Conservation (phyloP, 1,284 basidiomycete genomes). For the Apiotrichum mycotoxinovorans region DNA sequence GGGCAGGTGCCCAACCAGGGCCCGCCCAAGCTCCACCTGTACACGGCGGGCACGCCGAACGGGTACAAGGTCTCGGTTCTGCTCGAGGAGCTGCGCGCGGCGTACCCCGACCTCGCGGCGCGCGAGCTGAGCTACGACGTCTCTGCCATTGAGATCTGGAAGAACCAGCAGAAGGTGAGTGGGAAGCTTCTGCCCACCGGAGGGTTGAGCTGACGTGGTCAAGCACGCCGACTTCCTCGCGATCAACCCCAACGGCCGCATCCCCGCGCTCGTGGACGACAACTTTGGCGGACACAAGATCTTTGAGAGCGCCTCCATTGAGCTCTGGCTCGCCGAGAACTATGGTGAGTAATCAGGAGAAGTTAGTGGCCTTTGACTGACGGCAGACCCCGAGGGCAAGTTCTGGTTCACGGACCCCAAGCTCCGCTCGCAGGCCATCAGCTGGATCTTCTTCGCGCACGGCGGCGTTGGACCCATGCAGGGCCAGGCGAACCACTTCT, state of each 20-base stretch:
- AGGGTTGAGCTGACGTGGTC: neutral
- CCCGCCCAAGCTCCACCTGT: conserved; percentile 56
- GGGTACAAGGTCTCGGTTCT: conserved; percentile 60
- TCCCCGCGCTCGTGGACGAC: conserved; percentile 55
- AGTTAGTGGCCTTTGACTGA: neutral
- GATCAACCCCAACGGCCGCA: conserved; percentile 65
- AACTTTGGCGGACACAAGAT: conserved; percentile 57
- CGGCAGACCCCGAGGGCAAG: conserved; percentile 52
- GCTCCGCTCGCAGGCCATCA: conserved; percentile 59
- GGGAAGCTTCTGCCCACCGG: no score
- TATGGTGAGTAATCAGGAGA: conserved; percentile 47
- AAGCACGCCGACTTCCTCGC: conserved; percentile 60
- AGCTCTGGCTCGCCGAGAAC: conserved; percentile 62
- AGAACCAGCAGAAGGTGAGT: conserved; percentile 53
- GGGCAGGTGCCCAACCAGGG: conserved; percentile 17
- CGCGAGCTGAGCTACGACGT: conserved; percentile 60
- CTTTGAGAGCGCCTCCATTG: conserved; percentile 67
- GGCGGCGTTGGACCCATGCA: conserved; percentile 49
- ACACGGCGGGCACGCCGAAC: conserved; percentile 63
- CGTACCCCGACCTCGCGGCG: conserved; percentile 51
- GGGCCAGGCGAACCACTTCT: conserved; percentile 56
- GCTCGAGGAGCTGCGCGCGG: conserved; percentile 66
- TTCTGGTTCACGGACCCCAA: conserved; percentile 56
- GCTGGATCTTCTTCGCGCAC: conserved; percentile 73
- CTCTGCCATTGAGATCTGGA: conserved; percentile 33